Base-by-base conservation (phyloP, 2,329 filamentous ascomycete species). In the Epichloe sp. region DNA sequence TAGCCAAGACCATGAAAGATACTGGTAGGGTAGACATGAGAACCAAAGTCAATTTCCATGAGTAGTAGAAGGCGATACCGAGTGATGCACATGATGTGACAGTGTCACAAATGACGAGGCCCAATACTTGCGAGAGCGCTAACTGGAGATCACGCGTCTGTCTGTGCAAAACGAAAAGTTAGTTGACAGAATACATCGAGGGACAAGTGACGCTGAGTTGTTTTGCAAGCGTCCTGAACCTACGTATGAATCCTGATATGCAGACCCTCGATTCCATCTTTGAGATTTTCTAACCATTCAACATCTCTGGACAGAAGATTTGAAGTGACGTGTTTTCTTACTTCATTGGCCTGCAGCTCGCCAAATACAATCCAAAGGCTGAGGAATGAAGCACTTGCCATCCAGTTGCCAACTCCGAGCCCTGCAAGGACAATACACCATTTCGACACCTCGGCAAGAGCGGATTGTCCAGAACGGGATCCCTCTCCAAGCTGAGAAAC, bases 1-100 rank as follows among this genome's bases (percentile, higher is more conserved):
- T 66, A 1, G 71, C 73, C 1, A 93, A 72, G 1, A 83, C 60
- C 1, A 79, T 52, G 2, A 78, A 71, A 5, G 86, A 81, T 1
- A 91, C 55, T 0, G 91, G 88, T 0, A 89, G 72, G 0, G 82
- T 84, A 0, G 84, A 78, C 3, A 95, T 71, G 11, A 91, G 82
- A 3, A 94, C 82, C 0, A 95, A 71, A 0, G 90, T 89, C 15
- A 97, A 73, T 55, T 83, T 83, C 88, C 87, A 96, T 0, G 87
- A 93, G 58, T 79, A 85, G 62, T 80, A 84, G 34, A 96, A 76
- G 0, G 89, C 88, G 1, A 96, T 71, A 0, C 69, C 71, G 1
- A 95, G 67, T 8, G 85, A 85, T 4, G 79, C 78, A 4, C 83
- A 35, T 0, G 81, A 76, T 3, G 83, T 80, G n/a, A 85, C 71